These are phyloP conservation scores for Dioscorea zingiberensis DNA, from an alignment of 106 monocot species.

Conservation along the genomic window DNA sequence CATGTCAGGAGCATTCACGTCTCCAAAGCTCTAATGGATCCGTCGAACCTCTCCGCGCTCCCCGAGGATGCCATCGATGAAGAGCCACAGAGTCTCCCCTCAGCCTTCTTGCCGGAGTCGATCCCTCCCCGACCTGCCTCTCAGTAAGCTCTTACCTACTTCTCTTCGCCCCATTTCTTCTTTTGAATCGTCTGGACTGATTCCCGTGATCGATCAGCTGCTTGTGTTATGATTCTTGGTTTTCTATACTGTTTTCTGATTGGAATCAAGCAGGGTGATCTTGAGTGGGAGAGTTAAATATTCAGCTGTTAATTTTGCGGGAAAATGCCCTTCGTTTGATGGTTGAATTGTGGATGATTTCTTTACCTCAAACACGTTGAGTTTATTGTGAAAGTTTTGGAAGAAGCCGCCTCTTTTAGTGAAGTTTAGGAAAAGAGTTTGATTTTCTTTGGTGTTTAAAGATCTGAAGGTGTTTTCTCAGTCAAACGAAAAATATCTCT, in stretches of 20 bases:
- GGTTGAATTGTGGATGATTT: not conserved
- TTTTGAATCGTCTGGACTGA: not conserved
- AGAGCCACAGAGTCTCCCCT: not conserved
- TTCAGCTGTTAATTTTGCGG: not conserved
- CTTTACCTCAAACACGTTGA: not conserved
- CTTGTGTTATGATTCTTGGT: not conserved
- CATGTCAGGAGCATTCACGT: too few species aligned
- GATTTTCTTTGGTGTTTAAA: not conserved
- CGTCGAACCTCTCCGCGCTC: not conserved
- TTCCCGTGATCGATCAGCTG: not conserved
- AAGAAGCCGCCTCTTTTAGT: too few species aligned
- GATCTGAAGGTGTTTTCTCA: not conserved
- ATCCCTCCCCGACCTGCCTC: conserved; percentile 13
- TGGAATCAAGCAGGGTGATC: too few species aligned
- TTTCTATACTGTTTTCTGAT: not conserved
- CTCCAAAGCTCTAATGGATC: not conserved
- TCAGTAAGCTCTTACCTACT: not conserved
- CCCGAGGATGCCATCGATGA: not conserved
- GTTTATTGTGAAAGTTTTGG: too few species aligned
- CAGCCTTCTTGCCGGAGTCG: conserved; percentile 5
- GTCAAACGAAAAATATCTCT: not conserved
- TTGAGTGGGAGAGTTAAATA: not conserved
- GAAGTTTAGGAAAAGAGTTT: too few species aligned
- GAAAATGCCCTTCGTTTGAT: not conserved
- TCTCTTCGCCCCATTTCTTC: not conserved